Evolutionary conservation across 768 basidiomycete genomes (phyloP), one percentile per base, ranked within the genome.

Genomic region (Hericium rajendrae): DNA sequence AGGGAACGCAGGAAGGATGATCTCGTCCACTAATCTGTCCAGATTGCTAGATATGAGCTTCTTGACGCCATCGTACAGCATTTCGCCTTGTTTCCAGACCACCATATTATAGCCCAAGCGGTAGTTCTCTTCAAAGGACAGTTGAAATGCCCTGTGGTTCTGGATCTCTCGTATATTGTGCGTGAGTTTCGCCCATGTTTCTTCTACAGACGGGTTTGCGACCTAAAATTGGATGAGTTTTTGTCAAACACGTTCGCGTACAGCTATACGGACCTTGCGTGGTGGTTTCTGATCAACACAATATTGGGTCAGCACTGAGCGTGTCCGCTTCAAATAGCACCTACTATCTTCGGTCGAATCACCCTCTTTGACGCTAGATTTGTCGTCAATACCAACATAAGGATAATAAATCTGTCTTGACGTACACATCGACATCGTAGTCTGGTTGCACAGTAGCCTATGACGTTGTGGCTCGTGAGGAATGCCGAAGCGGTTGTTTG

Each of bases 41-140:
- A 99, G 79, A 67, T 99, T 91, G 64, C 90, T 85, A 11, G 79
- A 74, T 46, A 99, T 82, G 37, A 98, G 82, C 49, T 78, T 72
- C 57, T 77, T 84, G 48, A 95, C 83, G 4, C 94, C 94, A 38
- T 85, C 83, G 72, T 98, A 98, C 22, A 99, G 76, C 72, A 79
- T 82, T 57, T 86, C 85, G 2, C 92, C 93, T 54, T 86, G 80
- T 68, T 89, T 91, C 66, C 86, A 80, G 4, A 97, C 79, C 4
- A 97, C 94, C 81, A 98, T 84, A 68, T 94, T 93, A 73, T 97
- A 97, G 18, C 87, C 92, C 69, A 88, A 93, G 46, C 95, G 81
- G 69, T 97, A 92, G 62, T 92, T 91, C 72, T 94, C 94, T 69
- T 98, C 91, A 63, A 88, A 94, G 20, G 87, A 89, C 38, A 99